A percentile compares a stretch with the other conserved stretches of the same genome.
Conservation (phyloP, 495 filamentous ascomycete species). For the Hypomontagnella submonticulosa region DNA sequence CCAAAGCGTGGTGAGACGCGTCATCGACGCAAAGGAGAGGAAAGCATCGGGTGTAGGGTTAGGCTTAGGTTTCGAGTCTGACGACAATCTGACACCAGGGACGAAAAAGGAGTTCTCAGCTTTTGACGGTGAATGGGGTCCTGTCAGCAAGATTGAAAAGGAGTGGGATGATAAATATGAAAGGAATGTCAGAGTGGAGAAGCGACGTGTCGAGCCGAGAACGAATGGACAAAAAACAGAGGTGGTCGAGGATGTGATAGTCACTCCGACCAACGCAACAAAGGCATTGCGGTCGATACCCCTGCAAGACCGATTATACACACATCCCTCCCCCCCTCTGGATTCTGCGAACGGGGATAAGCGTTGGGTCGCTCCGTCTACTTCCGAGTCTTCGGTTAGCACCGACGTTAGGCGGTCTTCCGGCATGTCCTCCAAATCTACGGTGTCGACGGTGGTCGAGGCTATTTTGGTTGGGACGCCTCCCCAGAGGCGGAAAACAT, state of each 20-base stretch:
- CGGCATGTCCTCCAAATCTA: constrained; percentile 67
- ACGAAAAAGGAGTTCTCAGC: constrained; percentile 54
- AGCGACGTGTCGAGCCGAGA: constrained; percentile 53
- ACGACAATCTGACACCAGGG: constrained; percentile 51
- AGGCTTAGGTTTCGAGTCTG: constrained; percentile 61
- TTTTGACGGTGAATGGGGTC: constrained; percentile 63
- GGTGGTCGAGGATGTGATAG: constrained; percentile 60
- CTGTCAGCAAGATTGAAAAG: constrained; percentile 54
- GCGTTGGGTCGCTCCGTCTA: constrained; percentile 48
- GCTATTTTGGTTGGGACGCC: constrained; percentile 74
- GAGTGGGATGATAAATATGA: constrained; percentile 67
- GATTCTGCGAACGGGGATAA: constrained; percentile 44
- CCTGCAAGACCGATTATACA: constrained; percentile 58
- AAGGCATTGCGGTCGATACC: constrained; percentile 59
- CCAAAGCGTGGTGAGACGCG: constrained; percentile 50
- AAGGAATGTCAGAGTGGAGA: constrained; percentile 68
- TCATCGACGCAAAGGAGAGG: constrained; percentile 45
- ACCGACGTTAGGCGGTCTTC: constrained; percentile 66
- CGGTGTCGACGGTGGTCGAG: constrained; percentile 74
- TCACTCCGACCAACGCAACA: constrained; percentile 62
- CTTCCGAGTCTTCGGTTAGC: constrained; percentile 57
- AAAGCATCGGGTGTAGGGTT: constrained; percentile 56
- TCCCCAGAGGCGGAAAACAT: constrained; percentile 65
- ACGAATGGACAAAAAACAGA: constrained; percentile 49
- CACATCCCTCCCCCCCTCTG: constrained; percentile 52